Conservation (phyloP, 2,329 filamentous ascomycete genomes). For the Herpomyces periplanetae region DNA sequence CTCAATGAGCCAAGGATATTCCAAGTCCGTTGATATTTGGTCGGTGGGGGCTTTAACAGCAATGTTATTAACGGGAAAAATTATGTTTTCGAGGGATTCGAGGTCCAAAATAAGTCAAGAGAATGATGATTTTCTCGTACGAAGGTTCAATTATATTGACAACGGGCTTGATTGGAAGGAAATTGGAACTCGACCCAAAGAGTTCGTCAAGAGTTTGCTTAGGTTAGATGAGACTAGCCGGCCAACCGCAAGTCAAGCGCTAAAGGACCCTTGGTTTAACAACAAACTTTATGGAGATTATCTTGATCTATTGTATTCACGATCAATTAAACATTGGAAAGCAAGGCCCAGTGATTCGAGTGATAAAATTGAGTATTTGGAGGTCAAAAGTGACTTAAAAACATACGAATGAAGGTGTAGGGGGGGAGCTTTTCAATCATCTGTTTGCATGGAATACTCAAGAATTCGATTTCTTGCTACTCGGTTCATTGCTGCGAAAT, state of each 20-base stretch:
- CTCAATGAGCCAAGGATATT: constrained; percentile 18
- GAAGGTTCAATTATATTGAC: constrained; percentile 10
- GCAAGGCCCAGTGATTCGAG: too few species aligned
- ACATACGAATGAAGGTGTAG: too few species aligned
- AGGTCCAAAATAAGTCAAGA: constrained; percentile 5
- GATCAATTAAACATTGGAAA: constrained; percentile 12
- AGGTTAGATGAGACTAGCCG: constrained; percentile 12
- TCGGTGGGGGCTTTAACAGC: constrained; percentile 21
- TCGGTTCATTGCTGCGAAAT: constrained; percentile 73
- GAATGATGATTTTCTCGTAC: constrained; percentile 7
- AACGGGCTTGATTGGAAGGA: constrained; percentile 9
- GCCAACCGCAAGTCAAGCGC: constrained; percentile 14
- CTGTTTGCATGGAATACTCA: too few species aligned
- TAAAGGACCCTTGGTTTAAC: constrained; percentile 16
- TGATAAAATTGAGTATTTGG: too few species aligned
- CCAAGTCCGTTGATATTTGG: constrained; percentile 79
- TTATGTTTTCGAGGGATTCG: constrained; percentile 10
- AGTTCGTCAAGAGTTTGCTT: constrained; percentile 14
- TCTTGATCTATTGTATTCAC: constrained; percentile 12
- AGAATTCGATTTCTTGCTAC: too few species aligned
- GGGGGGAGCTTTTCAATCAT: too few species aligned
- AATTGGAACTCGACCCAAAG: constrained; percentile 10
- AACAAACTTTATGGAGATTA: constrained; percentile 11
- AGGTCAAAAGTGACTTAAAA: too few species aligned
- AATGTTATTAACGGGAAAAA: constrained; percentile 12